phyloP scores from a whole-genome alignment of 1,284 basidiomycete species.

The Singerocomus rubriflavus region DNA sequence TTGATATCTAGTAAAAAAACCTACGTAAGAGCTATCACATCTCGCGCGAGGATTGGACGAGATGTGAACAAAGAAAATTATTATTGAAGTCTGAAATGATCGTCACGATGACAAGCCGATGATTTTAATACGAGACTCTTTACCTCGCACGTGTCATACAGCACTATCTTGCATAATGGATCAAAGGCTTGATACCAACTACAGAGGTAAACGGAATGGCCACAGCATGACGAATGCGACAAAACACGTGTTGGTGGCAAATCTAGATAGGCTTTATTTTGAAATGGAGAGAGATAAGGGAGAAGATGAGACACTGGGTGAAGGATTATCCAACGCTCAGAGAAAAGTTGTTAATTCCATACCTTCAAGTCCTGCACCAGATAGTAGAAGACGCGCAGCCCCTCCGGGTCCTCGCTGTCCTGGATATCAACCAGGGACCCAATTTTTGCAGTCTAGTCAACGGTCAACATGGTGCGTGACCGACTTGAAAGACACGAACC shows the following conservation, averaged over 20 bases:
- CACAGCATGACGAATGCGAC: not conserved
- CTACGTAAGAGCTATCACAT: constrained; percentile 5
- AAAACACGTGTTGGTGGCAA: not conserved
- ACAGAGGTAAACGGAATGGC: not conserved
- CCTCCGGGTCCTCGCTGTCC: constrained; percentile 96
- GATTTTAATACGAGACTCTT: not conserved
- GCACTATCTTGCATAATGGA: constrained; percentile 25
- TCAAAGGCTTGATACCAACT: constrained; percentile 3
- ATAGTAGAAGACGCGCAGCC: constrained; percentile 98
- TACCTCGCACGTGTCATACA: constrained; percentile 23
- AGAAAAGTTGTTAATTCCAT: constrained; percentile 16
- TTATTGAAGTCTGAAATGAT: constrained; percentile 10
- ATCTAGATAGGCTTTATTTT: constrained; percentile 96
- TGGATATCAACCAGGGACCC: constrained; percentile 96
- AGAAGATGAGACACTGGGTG: constrained; percentile 93
- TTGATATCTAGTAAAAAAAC: not conserved
- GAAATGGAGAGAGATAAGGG: constrained; percentile 96
- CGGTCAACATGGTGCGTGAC: not conserved
- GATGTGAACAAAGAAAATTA: constrained; percentile 8
- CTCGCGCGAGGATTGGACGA: not conserved
- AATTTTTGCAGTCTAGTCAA: constrained; percentile 89
- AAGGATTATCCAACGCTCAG: constrained; percentile 3
- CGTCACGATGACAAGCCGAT: constrained; percentile 2
- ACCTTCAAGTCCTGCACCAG: constrained; percentile 97
- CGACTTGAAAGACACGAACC: constrained; percentile 45